phyloP scores from a whole-genome alignment of 2,329 filamentous ascomycete species.

The Colletotrichum paranaense region DNA sequence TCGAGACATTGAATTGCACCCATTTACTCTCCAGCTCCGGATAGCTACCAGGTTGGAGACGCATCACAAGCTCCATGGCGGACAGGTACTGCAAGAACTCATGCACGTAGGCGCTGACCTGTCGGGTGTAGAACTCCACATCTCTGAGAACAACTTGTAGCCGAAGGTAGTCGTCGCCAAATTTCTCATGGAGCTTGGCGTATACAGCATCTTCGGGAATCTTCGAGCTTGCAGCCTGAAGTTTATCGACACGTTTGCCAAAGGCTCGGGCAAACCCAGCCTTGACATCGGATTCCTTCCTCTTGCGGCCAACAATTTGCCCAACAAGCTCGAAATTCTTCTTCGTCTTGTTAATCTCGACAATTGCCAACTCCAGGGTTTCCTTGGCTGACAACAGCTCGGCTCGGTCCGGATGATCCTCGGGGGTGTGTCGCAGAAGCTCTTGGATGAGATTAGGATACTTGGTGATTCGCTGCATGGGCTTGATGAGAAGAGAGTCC shows the following conservation, averaged over 20 bases:
- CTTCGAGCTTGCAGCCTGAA: conserved; percentile 71
- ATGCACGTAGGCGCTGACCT: conserved; percentile 81
- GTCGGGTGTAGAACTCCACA: conserved; percentile 91
- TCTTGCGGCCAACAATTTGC: conserved; percentile 85
- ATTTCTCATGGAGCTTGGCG: conserved; percentile 83
- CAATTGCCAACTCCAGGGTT: conserved; percentile 73
- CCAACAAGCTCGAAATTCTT: conserved; percentile 94
- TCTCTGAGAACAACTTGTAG: conserved; percentile 93
- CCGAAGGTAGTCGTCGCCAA: conserved; percentile 91
- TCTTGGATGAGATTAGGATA: conserved; percentile 89
- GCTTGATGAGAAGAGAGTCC: conserved; percentile 96
- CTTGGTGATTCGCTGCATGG: conserved; percentile 93
- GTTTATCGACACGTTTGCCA: conserved; percentile 87
- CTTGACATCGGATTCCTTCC: conserved; percentile 89
- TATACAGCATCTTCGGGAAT: conserved; percentile 85
- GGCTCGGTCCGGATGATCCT: conserved; percentile 84
- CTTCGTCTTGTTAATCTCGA: conserved; percentile 95
- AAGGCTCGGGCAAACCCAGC: conserved; percentile 90
- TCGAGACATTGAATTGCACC: conserved; percentile 88
- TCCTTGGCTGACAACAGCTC: conserved; percentile 67
- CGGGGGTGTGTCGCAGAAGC: conserved; percentile 81
- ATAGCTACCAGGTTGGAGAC: conserved; percentile 75
- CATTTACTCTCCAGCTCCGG: conserved; percentile 94
- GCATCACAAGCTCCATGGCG: conserved; percentile 86
- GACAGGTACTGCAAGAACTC: conserved; percentile 84